phyloP scores from a whole-genome alignment of 1,284 basidiomycete species.

The Rhizoctonia solani region DNA sequence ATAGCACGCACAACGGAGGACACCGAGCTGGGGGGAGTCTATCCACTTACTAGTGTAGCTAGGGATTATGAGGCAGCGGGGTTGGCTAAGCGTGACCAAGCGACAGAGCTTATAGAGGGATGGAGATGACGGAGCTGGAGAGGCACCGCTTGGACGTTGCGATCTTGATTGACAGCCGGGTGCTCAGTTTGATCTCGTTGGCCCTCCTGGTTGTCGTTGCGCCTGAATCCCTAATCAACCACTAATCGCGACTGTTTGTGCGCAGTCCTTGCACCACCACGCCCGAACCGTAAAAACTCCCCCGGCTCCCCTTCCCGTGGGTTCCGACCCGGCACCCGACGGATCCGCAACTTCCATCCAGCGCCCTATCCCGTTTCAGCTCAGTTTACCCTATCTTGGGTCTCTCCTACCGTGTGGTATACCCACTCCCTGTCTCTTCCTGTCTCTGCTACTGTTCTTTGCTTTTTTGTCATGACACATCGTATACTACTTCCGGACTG shows the following conservation, averaged over 20 bases:
- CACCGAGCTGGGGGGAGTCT: constrained; percentile 13
- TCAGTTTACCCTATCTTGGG: constrained; percentile 1
- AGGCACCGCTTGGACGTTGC: constrained; percentile 15
- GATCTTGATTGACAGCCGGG: constrained; percentile 27
- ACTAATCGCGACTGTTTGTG: constrained; percentile 1
- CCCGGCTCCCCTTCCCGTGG: neutral
- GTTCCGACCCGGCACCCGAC: constrained; percentile 23
- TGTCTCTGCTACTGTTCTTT: neutral
- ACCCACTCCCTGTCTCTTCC: neutral
- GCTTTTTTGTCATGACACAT: neutral
- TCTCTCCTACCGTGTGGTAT: neutral
- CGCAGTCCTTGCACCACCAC: neutral
- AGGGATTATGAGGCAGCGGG: constrained; percentile 30
- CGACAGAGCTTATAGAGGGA: constrained; percentile 24
- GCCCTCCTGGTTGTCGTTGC: constrained; percentile 18
- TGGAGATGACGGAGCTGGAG: neutral
- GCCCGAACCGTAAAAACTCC: constrained; percentile 8
- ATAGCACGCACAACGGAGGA: constrained; percentile 9
- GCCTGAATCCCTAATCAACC: constrained; percentile 19
- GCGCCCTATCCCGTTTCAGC: constrained; percentile 3
- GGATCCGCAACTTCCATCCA: neutral
- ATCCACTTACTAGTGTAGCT: constrained; percentile 5
- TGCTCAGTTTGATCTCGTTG: constrained; percentile 29
- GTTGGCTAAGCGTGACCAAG: constrained; percentile 35
- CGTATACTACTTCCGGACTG: neutral